Conservation (phyloP, 2,329 filamentous ascomycete genomes). For the Arthrobotrys pseudoclavata region DNA sequence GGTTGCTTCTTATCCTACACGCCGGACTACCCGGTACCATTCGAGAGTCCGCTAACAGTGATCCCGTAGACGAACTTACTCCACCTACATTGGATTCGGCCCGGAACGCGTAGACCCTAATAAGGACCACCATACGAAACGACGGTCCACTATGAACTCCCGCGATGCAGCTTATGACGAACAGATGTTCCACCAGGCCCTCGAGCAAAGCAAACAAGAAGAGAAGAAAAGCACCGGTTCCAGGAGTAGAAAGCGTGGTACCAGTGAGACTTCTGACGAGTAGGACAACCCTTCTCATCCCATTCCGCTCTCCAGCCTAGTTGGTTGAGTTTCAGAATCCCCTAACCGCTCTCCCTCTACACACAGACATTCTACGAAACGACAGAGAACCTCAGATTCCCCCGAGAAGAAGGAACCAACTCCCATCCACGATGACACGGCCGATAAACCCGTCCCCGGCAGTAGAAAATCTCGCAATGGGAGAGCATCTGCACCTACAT, state of each 20-base stretch:
- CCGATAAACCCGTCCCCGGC: slow-evolving; percentile 68
- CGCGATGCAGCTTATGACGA: slow-evolving; percentile 95
- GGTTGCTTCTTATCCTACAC: slow-evolving; percentile 66
- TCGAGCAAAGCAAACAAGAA: slow-evolving; percentile 94
- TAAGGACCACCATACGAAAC: slow-evolving; percentile 75
- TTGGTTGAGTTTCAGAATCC: slow-evolving; percentile 36
- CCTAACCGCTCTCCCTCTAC: slow-evolving; percentile 60
- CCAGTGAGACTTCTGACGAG: slow-evolving; percentile 91
- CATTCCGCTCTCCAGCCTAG: slow-evolving; percentile 14
- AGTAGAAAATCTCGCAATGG: slow-evolving; percentile 74
- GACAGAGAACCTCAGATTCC: slow-evolving; percentile 86
- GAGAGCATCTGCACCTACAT: slow-evolving; percentile 65
- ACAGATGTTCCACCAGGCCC: slow-evolving; percentile 88
- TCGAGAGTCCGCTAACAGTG: slow-evolving; percentile 47
- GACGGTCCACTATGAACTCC: slow-evolving; percentile 97
- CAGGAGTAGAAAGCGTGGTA: slow-evolving; percentile 82
- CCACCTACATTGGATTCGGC: slow-evolving; percentile 71
- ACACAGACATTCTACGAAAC: slow-evolving; percentile 71
- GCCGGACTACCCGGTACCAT: slow-evolving; percentile 8
- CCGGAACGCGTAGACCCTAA: slow-evolving; percentile 40
- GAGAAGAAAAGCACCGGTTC: slow-evolving; percentile 73
- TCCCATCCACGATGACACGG: slow-evolving; percentile 79
- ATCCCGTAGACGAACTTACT: slow-evolving; percentile 73
- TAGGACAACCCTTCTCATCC: slow-evolving; percentile 70
- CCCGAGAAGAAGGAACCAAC: slow-evolving; percentile 71